A percentile compares a stretch with the other conserved stretches of the same genome.
Evolutionary conservation across 2,329 filamentous ascomycete genomes (phyloP).

Genomic region (Aspergillus luchuensis): DNA sequence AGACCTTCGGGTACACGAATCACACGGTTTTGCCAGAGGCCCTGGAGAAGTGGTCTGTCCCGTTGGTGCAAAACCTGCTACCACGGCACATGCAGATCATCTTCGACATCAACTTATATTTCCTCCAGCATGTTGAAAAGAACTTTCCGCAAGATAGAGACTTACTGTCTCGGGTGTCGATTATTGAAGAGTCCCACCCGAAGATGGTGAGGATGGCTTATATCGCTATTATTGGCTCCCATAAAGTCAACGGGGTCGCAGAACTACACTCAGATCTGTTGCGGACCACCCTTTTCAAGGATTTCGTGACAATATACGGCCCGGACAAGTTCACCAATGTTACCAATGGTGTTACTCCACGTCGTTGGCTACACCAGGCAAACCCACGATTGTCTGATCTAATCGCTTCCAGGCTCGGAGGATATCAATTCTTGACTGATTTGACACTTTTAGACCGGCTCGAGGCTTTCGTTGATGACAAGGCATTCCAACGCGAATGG

Average conservation of each 20-base stretch:
- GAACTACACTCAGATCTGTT: constrained; percentile 97
- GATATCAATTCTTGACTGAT: constrained; percentile 84
- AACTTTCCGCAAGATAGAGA: constrained; percentile 88
- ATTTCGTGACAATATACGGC: constrained; percentile 93
- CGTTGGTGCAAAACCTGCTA: constrained; percentile 85
- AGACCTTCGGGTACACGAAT: constrained; percentile 94
- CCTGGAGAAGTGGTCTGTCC: constrained; percentile 97
- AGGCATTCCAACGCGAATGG: constrained; percentile 91
- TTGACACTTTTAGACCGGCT: constrained; percentile 83
- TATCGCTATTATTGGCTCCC: constrained; percentile 91
- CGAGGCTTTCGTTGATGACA: constrained; percentile 80
- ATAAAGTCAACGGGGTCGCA: constrained; percentile 98
- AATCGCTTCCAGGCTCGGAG: constrained; percentile 85
- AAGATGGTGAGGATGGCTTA: constrained; percentile 99
- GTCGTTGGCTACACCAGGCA: constrained; percentile 95
- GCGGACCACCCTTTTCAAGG: constrained; percentile 99
- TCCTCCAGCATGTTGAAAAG: constrained; percentile 88
- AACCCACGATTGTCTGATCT: constrained; percentile 90
- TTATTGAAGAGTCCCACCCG: constrained; percentile 93
- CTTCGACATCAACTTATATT: constrained; percentile 95
- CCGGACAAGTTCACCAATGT: constrained; percentile 98
- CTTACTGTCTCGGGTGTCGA: constrained; percentile 82
- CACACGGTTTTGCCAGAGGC: constrained; percentile 97
- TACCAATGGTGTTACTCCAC: constrained; percentile 95
- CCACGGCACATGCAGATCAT: constrained; percentile 96